phyloP scores from a whole-genome alignment of 495 filamentous ascomycete species.

The Annulohypoxylon bovei region DNA sequence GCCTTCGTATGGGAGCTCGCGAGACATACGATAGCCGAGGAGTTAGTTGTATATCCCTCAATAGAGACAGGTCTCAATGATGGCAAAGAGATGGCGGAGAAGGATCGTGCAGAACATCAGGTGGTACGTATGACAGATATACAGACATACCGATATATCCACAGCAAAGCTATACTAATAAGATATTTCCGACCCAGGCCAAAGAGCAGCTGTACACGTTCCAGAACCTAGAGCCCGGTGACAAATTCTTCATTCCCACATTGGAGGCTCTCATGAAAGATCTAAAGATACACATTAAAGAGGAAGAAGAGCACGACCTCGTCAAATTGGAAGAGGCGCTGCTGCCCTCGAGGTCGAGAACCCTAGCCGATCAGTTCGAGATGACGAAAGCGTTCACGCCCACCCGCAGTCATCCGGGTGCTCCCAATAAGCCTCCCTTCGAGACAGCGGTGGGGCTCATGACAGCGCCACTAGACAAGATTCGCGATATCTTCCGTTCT shows the following conservation, averaged over 20 bases:
- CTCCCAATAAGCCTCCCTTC: constrained; percentile 61
- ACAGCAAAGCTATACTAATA: background rate
- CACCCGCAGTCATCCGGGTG: constrained; percentile 64
- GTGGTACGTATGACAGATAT: constrained; percentile 46
- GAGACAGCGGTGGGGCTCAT: constrained; percentile 61
- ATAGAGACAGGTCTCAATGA: constrained; percentile 66
- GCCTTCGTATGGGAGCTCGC: constrained; percentile 78
- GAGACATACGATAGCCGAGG: constrained; percentile 71
- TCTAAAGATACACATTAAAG: constrained; percentile 66
- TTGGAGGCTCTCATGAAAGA: constrained; percentile 62
- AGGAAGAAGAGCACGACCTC: constrained; percentile 68
- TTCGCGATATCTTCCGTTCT: constrained; percentile 52
- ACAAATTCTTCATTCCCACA: constrained; percentile 61
- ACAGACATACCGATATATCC: background rate
- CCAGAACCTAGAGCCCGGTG: constrained; percentile 61
- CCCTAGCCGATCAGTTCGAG: constrained; percentile 62
- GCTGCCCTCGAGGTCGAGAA: constrained; percentile 47
- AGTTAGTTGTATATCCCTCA: constrained; percentile 74
- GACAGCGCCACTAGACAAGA: constrained; percentile 62
- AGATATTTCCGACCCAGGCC: constrained; percentile 55
- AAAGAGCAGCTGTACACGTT: constrained; percentile 71
- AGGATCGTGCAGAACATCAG: constrained; percentile 69
- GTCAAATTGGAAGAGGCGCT: constrained; percentile 64
- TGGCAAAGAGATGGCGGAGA: constrained; percentile 63
- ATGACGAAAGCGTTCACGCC: constrained; percentile 71